Base-by-base conservation (phyloP, 2,329 filamentous ascomycete genomes). In the Penicillium sp. region DNA sequence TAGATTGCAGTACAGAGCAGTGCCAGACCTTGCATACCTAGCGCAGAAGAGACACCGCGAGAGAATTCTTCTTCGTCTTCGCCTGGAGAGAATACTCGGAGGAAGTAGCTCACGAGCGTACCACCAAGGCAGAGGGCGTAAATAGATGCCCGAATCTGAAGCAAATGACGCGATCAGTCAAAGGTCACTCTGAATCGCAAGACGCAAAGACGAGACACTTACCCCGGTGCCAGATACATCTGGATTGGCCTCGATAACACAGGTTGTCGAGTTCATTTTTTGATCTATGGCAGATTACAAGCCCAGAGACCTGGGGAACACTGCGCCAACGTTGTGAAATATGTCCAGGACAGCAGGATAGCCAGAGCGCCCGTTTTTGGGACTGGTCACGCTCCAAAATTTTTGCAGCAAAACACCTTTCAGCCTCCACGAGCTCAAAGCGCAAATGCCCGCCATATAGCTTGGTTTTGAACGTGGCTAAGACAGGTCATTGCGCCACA, bases 1-100 rank as follows among this genome's bases (percentile, higher is more conserved):
- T 66, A 66, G 11, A 66, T 66, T 38, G 64, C 64, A 19, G 64
- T 66, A 48, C 64, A 66, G 30, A 66, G 64, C 22, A 66, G 55
- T n/a, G 64, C 64, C 14, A 66, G 59, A 1, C 64, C 62, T 59
- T 66, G 64, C 45, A 66, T 58, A 25, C 64, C 64, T 5, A 66
- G 62, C 5, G 62, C 64, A 10, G 64, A 64, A 6, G 62, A 66
- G 11, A 66, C 62, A 6, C 64, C 55, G 5, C 64, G 62, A 0
- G 64, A 62, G 55, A 66, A 66, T 43, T 66, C 64, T 33, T 59
- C 57, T 54, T 62, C 55, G 6, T 66, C 62, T 60, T 66, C 57
- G 10, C 64, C 62, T 40, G 64, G 59, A 16, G 59, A 40, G 22
- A 66, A 55, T 2, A 66, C 55, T 4, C 64, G 59, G 46, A 66